These are phyloP conservation scores for Truncatella angustata DNA, from an alignment of 2,329 filamentous ascomycete genomes.

Conservation along the genomic window DNA sequence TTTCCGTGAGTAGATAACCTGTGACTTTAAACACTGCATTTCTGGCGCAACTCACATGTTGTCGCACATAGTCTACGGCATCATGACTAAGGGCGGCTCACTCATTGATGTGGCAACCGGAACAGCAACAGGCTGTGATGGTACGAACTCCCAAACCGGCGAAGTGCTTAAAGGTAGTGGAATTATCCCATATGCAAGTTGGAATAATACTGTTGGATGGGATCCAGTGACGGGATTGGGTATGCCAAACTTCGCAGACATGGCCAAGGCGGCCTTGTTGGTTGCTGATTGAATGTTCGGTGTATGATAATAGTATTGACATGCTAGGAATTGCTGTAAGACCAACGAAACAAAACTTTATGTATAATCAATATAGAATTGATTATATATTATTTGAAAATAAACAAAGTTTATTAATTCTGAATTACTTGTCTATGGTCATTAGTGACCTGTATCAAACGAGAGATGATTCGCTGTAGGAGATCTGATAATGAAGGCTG, in stretches of 20 bases:
- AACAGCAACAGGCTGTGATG: constrained; percentile 21
- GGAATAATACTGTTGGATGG: constrained; percentile 40
- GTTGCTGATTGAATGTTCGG: not conserved
- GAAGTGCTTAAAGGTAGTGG: constrained; percentile 21
- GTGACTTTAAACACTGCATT: too few species aligned
- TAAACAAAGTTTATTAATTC: not conserved
- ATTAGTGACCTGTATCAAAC: too few species aligned
- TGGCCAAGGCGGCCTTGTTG: constrained; percentile 5
- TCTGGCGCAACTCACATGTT: too few species aligned
- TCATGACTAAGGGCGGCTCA: not conserved
- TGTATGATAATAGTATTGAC: too few species aligned
- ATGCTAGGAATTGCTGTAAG: too few species aligned
- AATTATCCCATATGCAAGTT: constrained; percentile 23
- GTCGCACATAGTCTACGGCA: too few species aligned
- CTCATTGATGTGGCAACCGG: constrained; percentile 21
- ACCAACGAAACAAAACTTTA: too few species aligned
- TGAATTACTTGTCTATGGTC: not conserved
- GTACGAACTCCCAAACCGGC: constrained; percentile 22
- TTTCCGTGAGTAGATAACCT: too few species aligned
- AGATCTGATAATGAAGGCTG: too few species aligned
- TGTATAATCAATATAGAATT: too few species aligned
- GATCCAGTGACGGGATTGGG: constrained; percentile 53
- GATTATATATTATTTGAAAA: too few species aligned
- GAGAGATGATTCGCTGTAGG: too few species aligned
- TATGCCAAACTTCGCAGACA: constrained; percentile 7